Conservation (phyloP, 1,139 yeast genomes). For the Pichia sp. region DNA sequence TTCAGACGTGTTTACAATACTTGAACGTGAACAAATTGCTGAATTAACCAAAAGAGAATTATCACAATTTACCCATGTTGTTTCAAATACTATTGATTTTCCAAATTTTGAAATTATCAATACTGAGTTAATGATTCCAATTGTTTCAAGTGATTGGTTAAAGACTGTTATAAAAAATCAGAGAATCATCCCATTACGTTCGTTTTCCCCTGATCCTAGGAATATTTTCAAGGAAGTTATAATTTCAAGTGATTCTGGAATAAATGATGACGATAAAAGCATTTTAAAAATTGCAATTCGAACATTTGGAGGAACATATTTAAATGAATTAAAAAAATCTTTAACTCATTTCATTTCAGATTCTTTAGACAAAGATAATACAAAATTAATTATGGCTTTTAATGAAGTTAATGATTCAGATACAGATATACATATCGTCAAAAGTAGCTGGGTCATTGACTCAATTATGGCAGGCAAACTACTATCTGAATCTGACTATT, state of each 20-base stretch:
- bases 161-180: slow-evolving; percentile 39
- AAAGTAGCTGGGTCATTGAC: slow-evolving; percentile 73
- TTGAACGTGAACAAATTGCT: slow-evolving; percentile 15
- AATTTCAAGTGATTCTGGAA: slow-evolving; percentile 54
- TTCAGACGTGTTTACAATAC: slow-evolving; percentile 5
- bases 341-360: slow-evolving; percentile 75
- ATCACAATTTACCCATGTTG: slow-evolving; percentile 43
- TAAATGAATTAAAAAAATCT: slow-evolving; percentile 55
- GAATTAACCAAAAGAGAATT: slow-evolving; percentile 19
- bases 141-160: slow-evolving; percentile 64
- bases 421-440: slow-evolving; percentile 49
- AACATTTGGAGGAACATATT: slow-evolving; percentile 70
- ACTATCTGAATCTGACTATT: slow-evolving; percentile 23
- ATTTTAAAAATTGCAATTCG: slow-evolving; percentile 42
- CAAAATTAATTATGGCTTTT: slow-evolving; percentile 34
- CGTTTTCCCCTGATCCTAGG: slow-evolving; percentile 64
- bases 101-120: slow-evolving; percentile 45
- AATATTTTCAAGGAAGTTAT: slow-evolving; percentile 57
- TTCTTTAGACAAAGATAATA: slow-evolving; percentile 44
- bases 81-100: slow-evolving; percentile 49
- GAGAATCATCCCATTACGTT: slow-evolving; percentile 43
- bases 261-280: slow-evolving; percentile 48
- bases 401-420: slow-evolving; percentile 31
- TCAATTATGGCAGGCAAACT: slow-evolving; percentile 36
- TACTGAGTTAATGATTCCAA: slow-evolving; percentile 55